These are phyloP conservation scores for Anthostomella pinea DNA, from an alignment of 2,329 filamentous ascomycete genomes.

Conservation along the genomic window DNA sequence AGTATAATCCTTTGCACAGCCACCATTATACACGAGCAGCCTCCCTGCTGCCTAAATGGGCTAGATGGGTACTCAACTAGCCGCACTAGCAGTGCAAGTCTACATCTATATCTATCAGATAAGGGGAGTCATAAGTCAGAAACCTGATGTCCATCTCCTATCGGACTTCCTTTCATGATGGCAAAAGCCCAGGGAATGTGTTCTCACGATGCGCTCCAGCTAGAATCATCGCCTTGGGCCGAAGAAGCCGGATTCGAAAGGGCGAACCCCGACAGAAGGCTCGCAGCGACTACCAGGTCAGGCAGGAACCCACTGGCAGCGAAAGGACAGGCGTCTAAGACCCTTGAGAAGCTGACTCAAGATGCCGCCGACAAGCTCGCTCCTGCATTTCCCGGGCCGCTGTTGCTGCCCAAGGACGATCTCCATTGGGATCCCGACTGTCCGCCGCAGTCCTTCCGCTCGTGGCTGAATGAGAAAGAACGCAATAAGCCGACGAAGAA, in stretches of 20 bases:
- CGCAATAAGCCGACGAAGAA: constrained; percentile 48
- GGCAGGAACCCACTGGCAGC: constrained; percentile 22
- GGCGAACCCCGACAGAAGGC: constrained; percentile 23
- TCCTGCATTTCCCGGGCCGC: constrained; percentile 52
- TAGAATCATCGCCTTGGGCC: constrained; percentile 32
- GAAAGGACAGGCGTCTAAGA: constrained; percentile 5
- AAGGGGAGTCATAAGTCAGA: constrained; percentile 7
- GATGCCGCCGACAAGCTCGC: constrained; percentile 18
- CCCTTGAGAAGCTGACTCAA: constrained; percentile 16
- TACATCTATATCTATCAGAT: too few relatives aligned
- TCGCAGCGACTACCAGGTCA: constrained; percentile 29
- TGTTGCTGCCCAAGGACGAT: constrained; percentile 59
- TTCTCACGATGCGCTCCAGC: constrained; percentile 20
- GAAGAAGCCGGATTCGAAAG: constrained; percentile 30
- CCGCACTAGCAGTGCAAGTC: too few relatives aligned
- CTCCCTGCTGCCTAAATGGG: too few relatives aligned
- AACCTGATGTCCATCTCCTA: neutral
- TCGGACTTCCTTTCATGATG: too few relatives aligned
- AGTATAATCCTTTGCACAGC: too few relatives aligned
- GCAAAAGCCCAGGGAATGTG: constrained; percentile 5
- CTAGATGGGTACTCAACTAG: too few relatives aligned
- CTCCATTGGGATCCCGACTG: constrained; percentile 51
- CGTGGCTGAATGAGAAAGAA: constrained; percentile 44
- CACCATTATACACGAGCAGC: too few relatives aligned
- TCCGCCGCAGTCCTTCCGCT: constrained; percentile 49